Evolutionary conservation across 1,284 basidiomycete species (phyloP), one percentile per base, ranked within the genome.

Genomic region (Cutaneotrichosporon curvatum): DNA sequence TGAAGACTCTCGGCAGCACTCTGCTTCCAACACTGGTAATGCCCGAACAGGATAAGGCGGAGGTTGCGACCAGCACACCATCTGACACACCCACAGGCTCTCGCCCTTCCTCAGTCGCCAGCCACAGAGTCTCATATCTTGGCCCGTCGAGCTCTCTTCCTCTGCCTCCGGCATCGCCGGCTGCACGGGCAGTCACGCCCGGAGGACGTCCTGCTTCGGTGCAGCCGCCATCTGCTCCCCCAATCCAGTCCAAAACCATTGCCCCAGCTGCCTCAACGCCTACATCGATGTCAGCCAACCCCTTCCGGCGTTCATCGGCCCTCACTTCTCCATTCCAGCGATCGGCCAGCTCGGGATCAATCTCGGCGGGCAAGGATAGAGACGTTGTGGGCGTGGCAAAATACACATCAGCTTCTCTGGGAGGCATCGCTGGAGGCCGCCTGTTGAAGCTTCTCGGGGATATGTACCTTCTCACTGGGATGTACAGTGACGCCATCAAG

Each of bases 391-490:
- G 41, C 35, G 33, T 40, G 19, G 35, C 50, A 2, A 61, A 57
- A 39, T 64, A 67, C 42, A 68, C 66, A 2, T 51, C 62, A 18
- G 64, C 66, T 5, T 45, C 58, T 1, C 43, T 68, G n/a, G 39
- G 48, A 0, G 67, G 65, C 7, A 52, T 68, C 16, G 65, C 63
- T 0, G 66, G 65, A 19, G 70, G 70, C 0, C 55, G 90, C 47
- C 75, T 92, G 37, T 84, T 82, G 68, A 95, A 92, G 71, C 77
- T 91, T 15, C 76, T 88, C n/a, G 91, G 82, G 0, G 89, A 94
- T 67, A 78, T 94, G 57, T 90, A 86, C 68, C 72, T 94, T 21
- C 73, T 95, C 18, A 79, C 87, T 9, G 91, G 91, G 15, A 76
- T 85, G 57, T 79, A 80, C 36, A 79, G 81, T 42, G 89, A 95